Evolutionary conservation across 371 early-diverging fungal genomes (phyloP).

Genomic region (Mycotypha africana): DNA sequence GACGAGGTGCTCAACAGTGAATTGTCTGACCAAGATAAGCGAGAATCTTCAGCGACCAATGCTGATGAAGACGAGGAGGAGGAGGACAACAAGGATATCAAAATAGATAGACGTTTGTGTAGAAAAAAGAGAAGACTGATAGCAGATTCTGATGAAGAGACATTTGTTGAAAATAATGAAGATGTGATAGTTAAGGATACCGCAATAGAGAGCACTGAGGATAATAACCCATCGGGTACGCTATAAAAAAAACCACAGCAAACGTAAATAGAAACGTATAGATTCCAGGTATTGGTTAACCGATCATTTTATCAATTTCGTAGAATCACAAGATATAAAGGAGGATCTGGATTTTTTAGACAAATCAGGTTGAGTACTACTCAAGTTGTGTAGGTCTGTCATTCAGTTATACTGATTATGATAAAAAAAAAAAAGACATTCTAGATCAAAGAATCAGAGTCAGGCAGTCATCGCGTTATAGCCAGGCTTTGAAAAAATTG

Average conservation of each 20-base stretch:
- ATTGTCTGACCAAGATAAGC: too few relatives aligned
- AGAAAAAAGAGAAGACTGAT: not conserved
- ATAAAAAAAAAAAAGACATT: slow-evolving; percentile 10
- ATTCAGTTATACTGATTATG: not conserved
- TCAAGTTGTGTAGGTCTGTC: not conserved
- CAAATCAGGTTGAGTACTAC: slow-evolving; percentile 5
- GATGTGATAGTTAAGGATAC: not conserved
- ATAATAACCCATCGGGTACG: too few relatives aligned
- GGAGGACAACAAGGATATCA: not conserved
- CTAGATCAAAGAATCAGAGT: slow-evolving; percentile 14
- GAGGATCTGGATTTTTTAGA: slow-evolving; percentile 9
- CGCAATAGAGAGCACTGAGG: not conserved
- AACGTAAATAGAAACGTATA: too few relatives aligned
- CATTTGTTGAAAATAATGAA: not conserved
- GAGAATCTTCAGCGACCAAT: too few relatives aligned
- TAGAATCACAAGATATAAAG: not conserved
- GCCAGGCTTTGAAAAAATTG: slow-evolving; percentile 7
- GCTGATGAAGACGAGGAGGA: not conserved
- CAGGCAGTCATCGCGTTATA: slow-evolving; percentile 9
- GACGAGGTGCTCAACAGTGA: too few relatives aligned
- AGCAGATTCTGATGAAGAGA: not conserved
- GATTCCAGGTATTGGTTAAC: too few relatives aligned
- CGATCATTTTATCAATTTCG: not conserved
- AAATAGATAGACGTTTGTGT: too few relatives aligned
- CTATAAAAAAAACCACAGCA: too few relatives aligned